Evolutionary conservation across 2,329 filamentous ascomycete genomes (phyloP).

Genomic region (Rhinocladiella mackenziei): DNA sequence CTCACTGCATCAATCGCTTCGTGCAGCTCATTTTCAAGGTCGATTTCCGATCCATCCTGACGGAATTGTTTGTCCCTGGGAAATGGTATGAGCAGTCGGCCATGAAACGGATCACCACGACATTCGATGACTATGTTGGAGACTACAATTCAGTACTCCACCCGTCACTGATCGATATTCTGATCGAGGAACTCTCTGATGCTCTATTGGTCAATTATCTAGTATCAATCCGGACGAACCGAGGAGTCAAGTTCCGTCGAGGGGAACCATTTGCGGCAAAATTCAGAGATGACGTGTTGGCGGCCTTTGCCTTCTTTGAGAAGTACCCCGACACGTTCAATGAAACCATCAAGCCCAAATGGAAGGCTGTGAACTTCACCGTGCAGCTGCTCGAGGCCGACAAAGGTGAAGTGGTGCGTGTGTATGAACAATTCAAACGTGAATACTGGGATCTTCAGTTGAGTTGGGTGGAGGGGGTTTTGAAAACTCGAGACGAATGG

Average conservation of each 20-base stretch:
- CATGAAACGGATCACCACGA: constrained; percentile 91
- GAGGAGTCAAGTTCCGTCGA: constrained; percentile 80
- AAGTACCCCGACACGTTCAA: constrained; percentile 64
- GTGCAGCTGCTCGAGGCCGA: constrained; percentile 69
- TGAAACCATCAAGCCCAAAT: constrained; percentile 77
- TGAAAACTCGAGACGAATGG: constrained; percentile 86
- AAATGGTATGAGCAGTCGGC: constrained; percentile 82
- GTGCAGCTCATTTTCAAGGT: constrained; percentile 81
- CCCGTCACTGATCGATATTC: constrained; percentile 80
- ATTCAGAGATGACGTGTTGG: constrained; percentile 86
- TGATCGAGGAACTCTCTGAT: constrained; percentile 89
- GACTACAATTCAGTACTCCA: constrained; percentile 85
- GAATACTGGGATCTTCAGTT: constrained; percentile 93
- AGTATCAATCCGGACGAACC: constrained; percentile 72
- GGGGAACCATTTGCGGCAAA: constrained; percentile 86
- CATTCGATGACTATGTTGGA: constrained; percentile 88
- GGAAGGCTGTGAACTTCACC: constrained; percentile 85
- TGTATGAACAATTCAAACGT: constrained; percentile 78
- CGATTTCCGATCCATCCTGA: constrained; percentile 78
- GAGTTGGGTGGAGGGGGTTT: constrained; percentile 88
- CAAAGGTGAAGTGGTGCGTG: constrained; percentile 68
- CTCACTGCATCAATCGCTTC: constrained; percentile 86
- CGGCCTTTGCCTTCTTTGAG: constrained; percentile 85
- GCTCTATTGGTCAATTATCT: constrained; percentile 86
- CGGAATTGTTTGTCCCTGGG: constrained; percentile 77